Evolutionary conservation across 257 asterid genomes (phyloP), one percentile per base, ranked within the genome.

Genomic region (Scutellaria galericulata): DNA sequence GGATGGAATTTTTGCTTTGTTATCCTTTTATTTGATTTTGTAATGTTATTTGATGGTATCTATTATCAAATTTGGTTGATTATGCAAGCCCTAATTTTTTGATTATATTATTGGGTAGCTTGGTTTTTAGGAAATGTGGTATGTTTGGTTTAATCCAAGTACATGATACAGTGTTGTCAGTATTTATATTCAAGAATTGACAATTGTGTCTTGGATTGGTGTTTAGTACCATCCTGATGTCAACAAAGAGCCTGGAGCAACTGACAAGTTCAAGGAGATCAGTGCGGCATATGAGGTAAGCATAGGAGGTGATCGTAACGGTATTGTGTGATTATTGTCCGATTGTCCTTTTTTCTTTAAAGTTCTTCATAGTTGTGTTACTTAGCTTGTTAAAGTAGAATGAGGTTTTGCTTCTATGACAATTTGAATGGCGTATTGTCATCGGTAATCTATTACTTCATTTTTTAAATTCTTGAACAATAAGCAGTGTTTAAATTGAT

Each of bases 261-360:
- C 99, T 73, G 98, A 95, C 22, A 95, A 88, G 42, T 95, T 95
- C 81, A 95, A 90, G 89, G 96, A 92, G 87, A 95, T 95, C 76
- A 92, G 97, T 83, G 86, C 93, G 70, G 99, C 99, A 10, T 95
- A 95, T 78, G 98, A 92, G 99, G 99, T 94, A 85, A 77, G 88
- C 73, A 40, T 65, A 50, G 70, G 66, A 45, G 56, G 78, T 57
- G 35, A 70, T 37, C 12, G 37, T 5, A 27, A 13, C 13, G 37
- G 39, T 71, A 60, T 18, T 47, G 50, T 55, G 27, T 64, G 39
- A 40, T 46, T 52, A 46, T 47, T 66, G 42, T 55, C 61, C 68
- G 68, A 31, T 46, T 71, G 64, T 10, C 9, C 71, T 15, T 71
- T 68, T 78, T n/a, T 9, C 56, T 18, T 9, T 31, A 10, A 70